A percentile compares a stretch with the other conserved stretches of the same genome.
Evolutionary conservation across 345 rosid genomes (phyloP).

Genomic region (Populus deltoides): DNA sequence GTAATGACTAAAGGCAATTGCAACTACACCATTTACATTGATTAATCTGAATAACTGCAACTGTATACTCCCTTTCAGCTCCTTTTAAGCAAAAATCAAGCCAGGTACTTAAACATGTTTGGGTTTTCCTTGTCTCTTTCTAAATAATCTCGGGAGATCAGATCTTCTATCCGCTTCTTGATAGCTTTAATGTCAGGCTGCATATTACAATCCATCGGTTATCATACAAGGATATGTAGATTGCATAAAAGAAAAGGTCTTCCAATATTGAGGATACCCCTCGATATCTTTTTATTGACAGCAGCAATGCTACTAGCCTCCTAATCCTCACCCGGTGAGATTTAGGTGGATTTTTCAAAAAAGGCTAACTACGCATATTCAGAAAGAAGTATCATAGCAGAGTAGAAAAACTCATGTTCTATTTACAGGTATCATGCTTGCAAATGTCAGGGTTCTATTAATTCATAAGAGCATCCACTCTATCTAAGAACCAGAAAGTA

Average conservation of each 20-base stretch:
- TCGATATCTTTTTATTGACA: not conserved
- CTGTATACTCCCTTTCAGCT: not conserved
- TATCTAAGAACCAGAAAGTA: not conserved
- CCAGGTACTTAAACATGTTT: constrained; percentile 72
- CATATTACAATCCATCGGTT: constrained; percentile 8
- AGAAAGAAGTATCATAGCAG: not conserved
- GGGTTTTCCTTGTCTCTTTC: constrained; percentile 86
- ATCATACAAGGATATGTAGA: not conserved
- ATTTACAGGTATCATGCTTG: not conserved
- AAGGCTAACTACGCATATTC: not conserved
- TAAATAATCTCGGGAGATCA: constrained; percentile 79
- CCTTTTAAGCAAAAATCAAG: constrained; percentile 22
- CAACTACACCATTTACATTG: constrained; percentile 15
- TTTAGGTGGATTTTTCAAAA: not conserved
- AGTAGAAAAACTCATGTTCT: not conserved
- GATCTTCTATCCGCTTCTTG: constrained; percentile 91
- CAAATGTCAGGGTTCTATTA: not conserved
- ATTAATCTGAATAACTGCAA: not conserved
- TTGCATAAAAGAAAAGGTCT: not conserved
- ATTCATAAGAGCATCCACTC: not conserved
- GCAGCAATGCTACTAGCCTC: not conserved
- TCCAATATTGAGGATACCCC: no score
- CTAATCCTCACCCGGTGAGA: not conserved
- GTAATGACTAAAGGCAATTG: not conserved
- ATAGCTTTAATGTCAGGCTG: constrained; percentile 98